phyloP scores from a whole-genome alignment of 2,329 filamentous ascomycete genomes.

The Exophiala viscosa region DNA sequence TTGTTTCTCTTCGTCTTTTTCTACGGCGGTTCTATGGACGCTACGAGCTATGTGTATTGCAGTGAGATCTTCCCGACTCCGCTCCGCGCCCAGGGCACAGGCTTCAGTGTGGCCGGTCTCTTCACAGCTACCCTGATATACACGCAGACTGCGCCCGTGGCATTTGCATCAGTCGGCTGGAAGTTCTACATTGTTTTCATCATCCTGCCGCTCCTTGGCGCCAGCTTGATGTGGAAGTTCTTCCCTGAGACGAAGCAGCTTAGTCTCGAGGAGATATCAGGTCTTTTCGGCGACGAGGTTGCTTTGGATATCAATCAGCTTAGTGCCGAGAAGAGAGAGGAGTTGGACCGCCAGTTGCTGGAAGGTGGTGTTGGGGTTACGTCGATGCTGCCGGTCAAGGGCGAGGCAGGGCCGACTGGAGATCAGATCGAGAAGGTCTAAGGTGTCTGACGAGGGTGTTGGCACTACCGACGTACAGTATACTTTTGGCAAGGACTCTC shows the following conservation, averaged over 20 bases:
- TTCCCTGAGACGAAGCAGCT: slow-evolving; percentile 36
- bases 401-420: not conserved
- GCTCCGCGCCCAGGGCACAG: slow-evolving; percentile 12
- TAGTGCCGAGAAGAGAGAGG: not conserved
- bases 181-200: slow-evolving; percentile 18
- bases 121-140: slow-evolving; percentile 15
- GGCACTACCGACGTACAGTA: too few relatives aligned
- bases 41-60: slow-evolving; percentile 46
- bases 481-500: too few relatives aligned
- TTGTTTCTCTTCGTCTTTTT: slow-evolving; percentile 40
- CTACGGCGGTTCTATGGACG: slow-evolving; percentile 44
- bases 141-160: slow-evolving; percentile 10
- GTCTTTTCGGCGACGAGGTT: slow-evolving; percentile 34
- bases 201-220: slow-evolving; percentile 10
- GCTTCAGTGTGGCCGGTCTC: slow-evolving; percentile 9
- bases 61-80: slow-evolving; percentile 46
- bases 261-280: slow-evolving; percentile 35
- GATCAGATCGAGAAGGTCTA: not conserved
- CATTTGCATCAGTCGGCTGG: slow-evolving; percentile 14
- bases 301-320: slow-evolving; percentile 24
- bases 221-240: slow-evolving; percentile 13
- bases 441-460: too few relatives aligned
- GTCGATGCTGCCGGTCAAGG: not conserved
- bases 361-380: not conserved
- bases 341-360: not conserved